Evolutionary conservation across 768 basidiomycete species (phyloP), one percentile per base, ranked within the genome.

Genomic region (Russula abietina): DNA sequence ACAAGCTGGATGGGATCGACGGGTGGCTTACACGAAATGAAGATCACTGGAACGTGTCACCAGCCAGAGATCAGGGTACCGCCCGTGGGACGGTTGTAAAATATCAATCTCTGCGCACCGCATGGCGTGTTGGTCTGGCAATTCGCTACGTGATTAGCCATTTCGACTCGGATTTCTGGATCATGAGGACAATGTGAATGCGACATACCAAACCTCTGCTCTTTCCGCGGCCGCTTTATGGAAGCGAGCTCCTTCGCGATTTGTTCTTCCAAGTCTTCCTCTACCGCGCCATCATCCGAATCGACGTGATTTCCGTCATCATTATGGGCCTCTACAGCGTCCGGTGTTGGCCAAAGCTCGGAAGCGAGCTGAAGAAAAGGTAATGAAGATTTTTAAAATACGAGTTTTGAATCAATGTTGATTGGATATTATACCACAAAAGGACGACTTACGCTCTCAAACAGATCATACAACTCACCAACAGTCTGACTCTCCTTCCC

Each of bases 71-170:
- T 60, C 32, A 51, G 43, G 24, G 38, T 60, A 26, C 11, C 24
- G 22, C 36, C 36, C 68, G 55, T 45, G 22, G 65, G 11, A 28
- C 12, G n/a, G 26, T 14, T n/a, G 28, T 7, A 32, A 8, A 14
- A 14, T 28, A 38, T 22, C 46, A 46, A n/a, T 19, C 17, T 17
- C 4, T 4, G 36, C 80, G 41, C 71, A 92, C 91, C 84, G 60
- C 91, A 93, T 48, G 84, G 81, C 0, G 90, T 92, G 69, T 89
- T 86, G 3, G 89, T 91, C 69, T 84, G 83, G 65, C 87, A 90
- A 69, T 85, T 93, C 6, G 75, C 91, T 93, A 64, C 14, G 50
- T 39, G 32, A 61, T 56, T 32, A 50, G n/a, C 22, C 28, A 5
- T 51, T n/a, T 4, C 19, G 11, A 26, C 19, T 68, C 17, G 64